Conservation (phyloP, 2,329 filamentous ascomycete genomes). For the Chrysoporthe cubensis region DNA sequence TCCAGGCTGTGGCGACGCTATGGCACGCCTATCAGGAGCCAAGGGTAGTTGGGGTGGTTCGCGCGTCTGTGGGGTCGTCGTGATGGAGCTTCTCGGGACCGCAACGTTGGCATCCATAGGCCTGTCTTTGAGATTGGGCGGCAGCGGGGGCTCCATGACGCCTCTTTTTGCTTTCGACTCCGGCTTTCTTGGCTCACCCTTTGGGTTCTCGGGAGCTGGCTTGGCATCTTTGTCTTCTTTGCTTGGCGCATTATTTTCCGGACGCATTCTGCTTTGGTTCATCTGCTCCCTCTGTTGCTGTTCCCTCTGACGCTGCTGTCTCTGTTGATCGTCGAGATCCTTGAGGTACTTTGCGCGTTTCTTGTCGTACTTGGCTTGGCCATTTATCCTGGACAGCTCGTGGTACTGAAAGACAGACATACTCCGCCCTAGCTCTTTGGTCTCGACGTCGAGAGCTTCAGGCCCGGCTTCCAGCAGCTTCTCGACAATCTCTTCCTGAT, state of each 20-base stretch:
- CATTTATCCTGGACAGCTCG: not conserved
- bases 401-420: slow-evolving; percentile 7
- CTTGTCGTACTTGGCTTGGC: not conserved
- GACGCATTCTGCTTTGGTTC: not conserved
- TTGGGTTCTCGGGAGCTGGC: not conserved
- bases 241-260: not conserved
- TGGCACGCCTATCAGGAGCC: not conserved
- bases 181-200: not conserved
- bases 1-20: not conserved
- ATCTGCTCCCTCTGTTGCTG: not conserved
- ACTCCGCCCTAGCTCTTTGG: not conserved
- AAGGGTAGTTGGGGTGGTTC: not conserved
- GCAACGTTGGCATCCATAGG: slow-evolving; percentile 1
- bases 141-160: not conserved
- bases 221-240: not conserved
- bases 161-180: not conserved
- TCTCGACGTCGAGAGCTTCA: not conserved
- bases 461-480: not conserved
- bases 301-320: not conserved
- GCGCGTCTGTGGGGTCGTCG: not conserved
- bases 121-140: not conserved
- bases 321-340: slow-evolving; percentile 7
- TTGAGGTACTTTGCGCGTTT: not conserved
- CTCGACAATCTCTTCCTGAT: slow-evolving; percentile 3
- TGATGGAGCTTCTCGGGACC: not conserved